Evolutionary conservation across 208 protist species (phyloP).

Genomic region (Trypanosomatidae sp.): DNA sequence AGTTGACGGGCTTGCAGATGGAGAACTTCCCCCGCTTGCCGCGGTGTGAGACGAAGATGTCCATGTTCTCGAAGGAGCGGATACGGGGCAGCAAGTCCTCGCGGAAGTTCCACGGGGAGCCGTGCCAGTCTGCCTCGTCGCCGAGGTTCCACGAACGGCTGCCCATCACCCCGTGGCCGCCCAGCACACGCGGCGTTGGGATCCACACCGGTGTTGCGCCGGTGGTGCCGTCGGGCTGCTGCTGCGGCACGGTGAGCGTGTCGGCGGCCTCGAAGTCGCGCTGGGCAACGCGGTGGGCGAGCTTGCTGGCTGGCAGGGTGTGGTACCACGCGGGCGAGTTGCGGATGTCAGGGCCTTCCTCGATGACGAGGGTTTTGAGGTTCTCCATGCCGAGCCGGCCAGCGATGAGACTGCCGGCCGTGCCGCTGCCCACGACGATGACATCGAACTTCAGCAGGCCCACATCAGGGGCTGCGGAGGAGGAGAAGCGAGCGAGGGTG

Average conservation of each 20-base stretch:
- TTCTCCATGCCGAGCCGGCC: slow-evolving; percentile 76
- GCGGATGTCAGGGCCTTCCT: slow-evolving; percentile 71
- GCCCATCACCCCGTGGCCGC: slow-evolving; percentile 80
- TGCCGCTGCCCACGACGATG: slow-evolving; percentile 67
- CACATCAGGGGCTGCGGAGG: slow-evolving; percentile 25
- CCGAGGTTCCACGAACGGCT: slow-evolving; percentile 75
- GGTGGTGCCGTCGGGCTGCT: slow-evolving; percentile 22
- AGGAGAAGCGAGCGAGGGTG: slow-evolving; percentile 7
- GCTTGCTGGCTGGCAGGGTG: slow-evolving; percentile 43
- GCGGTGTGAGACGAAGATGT: slow-evolving; percentile 59
- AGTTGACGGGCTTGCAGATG: slow-evolving; percentile 52
- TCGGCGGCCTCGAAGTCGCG: slow-evolving; percentile 60
- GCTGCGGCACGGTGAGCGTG: slow-evolving; percentile 47
- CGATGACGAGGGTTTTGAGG: slow-evolving; percentile 56
- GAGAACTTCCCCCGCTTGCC: slow-evolving; percentile 70
- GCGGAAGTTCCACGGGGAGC: slow-evolving; percentile 63
- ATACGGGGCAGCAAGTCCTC: slow-evolving; percentile 67
- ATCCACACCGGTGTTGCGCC: slow-evolving; percentile 60
- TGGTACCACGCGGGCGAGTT: slow-evolving; percentile 59
- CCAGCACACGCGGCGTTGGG: slow-evolving; percentile 68
- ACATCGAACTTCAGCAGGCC: slow-evolving; percentile 48
- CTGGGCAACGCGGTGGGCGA: slow-evolving; percentile 60
- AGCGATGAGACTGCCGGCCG: slow-evolving; percentile 68
- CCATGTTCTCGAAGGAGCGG: slow-evolving; percentile 61
- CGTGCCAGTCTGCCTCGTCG: slow-evolving; percentile 63